phyloP scores from a whole-genome alignment of 257 asterid species.

The Haberlea rhodopensis region DNA sequence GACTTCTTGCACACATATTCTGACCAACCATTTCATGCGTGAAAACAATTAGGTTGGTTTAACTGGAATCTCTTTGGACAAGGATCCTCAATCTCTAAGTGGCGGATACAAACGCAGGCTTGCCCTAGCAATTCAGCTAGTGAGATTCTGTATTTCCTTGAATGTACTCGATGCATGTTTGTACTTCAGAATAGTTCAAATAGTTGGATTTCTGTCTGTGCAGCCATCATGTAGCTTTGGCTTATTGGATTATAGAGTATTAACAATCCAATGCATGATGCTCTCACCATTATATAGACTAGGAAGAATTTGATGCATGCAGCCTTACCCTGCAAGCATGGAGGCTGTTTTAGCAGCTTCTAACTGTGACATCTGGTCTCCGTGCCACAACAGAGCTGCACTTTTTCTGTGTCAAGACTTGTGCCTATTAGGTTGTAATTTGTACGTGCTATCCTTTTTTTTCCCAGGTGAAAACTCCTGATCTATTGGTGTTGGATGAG shows the following conservation, averaged over 20 bases:
- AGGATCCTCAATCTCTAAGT: conserved; percentile 84
- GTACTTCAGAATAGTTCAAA: conserved; percentile 26
- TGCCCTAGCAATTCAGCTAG: conserved; percentile 90
- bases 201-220: conserved; percentile 19
- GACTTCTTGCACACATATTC: conserved; percentile 10
- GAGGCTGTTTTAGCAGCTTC: conserved; percentile 12
- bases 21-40: conserved; percentile 22
- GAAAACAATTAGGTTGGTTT: conserved; percentile 57
- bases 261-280: conserved; percentile 2
- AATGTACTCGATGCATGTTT: conserved; percentile 14
- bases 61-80: conserved; percentile 66
- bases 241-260: conserved; percentile 12
- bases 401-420: conserved; percentile 10
- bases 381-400: conserved; percentile 21
- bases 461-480: conserved; percentile 85
- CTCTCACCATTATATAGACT: conserved; percentile 13
- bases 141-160: conserved; percentile 36
- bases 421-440: conserved; percentile 22
- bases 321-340: conserved; percentile 12
- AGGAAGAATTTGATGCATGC: conserved; percentile 21
- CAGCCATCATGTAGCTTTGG: background rate
- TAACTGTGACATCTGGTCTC: conserved; percentile 11
- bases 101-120: conserved; percentile 97
- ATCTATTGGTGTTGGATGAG: conserved; percentile 79
- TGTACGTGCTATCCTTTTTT: conserved; percentile 27